Conservation (phyloP, 2,329 filamentous ascomycete species). For the Sporothrix curviconia region DNA sequence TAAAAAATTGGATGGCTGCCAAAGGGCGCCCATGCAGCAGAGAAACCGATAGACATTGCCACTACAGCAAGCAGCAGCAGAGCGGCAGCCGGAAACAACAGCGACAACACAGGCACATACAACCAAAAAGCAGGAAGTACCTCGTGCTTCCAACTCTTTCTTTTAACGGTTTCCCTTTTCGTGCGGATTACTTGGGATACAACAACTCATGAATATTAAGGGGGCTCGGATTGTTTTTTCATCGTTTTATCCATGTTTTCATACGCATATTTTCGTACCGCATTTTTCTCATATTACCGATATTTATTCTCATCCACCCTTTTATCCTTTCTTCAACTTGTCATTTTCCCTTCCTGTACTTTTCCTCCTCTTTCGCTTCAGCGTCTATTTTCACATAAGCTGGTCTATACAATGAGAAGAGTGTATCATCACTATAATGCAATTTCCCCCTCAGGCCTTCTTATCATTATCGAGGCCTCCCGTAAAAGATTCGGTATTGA, state of each 20-base stretch:
- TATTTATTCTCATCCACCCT: background rate
- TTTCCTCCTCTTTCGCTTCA: background rate
- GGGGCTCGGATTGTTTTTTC: background rate
- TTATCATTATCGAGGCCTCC: too few relatives aligned
- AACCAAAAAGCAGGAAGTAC: background rate
- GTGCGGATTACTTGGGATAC: slow-evolving; percentile 14
- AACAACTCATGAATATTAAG: background rate
- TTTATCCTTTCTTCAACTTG: background rate
- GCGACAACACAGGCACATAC: background rate
- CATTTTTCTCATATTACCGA: background rate
- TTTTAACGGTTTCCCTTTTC: slow-evolving; percentile 15
- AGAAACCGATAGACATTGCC: background rate
- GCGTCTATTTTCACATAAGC: background rate
- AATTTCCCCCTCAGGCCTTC: too few relatives aligned
- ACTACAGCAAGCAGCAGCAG: background rate
- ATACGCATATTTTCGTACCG: background rate
- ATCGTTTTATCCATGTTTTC: background rate
- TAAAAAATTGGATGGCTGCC: background rate
- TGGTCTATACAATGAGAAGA: too few relatives aligned
- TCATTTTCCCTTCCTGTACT: background rate
- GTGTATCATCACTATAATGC: too few relatives aligned
- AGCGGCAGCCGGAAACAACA: background rate
- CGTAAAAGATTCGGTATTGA: too few relatives aligned
- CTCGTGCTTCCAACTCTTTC: slow-evolving; percentile 7
- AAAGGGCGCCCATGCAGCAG: background rate